phyloP scores from a whole-genome alignment of 2,329 filamentous ascomycete genomes.

The Penicillium sp. region DNA sequence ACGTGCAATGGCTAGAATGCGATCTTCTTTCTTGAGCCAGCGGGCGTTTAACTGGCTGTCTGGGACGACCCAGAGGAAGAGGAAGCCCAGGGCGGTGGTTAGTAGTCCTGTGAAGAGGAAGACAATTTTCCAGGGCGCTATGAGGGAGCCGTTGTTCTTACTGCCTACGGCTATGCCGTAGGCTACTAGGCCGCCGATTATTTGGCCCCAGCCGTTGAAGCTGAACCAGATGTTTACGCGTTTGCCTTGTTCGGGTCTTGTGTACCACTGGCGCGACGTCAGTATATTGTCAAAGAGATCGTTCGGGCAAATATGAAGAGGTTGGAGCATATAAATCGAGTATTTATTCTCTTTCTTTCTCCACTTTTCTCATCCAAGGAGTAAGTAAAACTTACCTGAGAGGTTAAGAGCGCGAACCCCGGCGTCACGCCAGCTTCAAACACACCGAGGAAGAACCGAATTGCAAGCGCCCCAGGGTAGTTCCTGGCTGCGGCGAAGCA shows the following conservation, averaged over 20 bases:
- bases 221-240: conserved; percentile 65
- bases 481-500: conserved; percentile 61
- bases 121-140: conserved; percentile 64
- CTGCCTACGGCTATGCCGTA: conserved; percentile 61
- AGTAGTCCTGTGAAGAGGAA: conserved; percentile 54
- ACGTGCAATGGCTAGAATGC: conserved; percentile 64
- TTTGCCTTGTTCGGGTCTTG: conserved; percentile 62
- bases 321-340: too few relatives aligned
- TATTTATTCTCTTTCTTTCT: too few relatives aligned
- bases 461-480: conserved; percentile 59
- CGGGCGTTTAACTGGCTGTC: conserved; percentile 60
- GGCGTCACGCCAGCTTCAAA: conserved; percentile 67
- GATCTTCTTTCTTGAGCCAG: conserved; percentile 64
- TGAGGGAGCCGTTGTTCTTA: conserved; percentile 51
- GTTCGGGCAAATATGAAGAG: too few relatives aligned
- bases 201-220: conserved; percentile 63
- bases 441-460: conserved; percentile 65
- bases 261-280: conserved; percentile 58
- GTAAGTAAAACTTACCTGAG: conserved; percentile 36
- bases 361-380: too few relatives aligned
- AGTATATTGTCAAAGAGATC: not conserved
- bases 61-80: conserved; percentile 53
- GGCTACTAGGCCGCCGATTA: conserved; percentile 60
- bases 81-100: conserved; percentile 47
- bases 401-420: conserved; percentile 64